A percentile compares a stretch with the other conserved stretches of the same genome.
Conservation (phyloP, 202 grass and related monocot species). For the Setaria italica region DNA sequence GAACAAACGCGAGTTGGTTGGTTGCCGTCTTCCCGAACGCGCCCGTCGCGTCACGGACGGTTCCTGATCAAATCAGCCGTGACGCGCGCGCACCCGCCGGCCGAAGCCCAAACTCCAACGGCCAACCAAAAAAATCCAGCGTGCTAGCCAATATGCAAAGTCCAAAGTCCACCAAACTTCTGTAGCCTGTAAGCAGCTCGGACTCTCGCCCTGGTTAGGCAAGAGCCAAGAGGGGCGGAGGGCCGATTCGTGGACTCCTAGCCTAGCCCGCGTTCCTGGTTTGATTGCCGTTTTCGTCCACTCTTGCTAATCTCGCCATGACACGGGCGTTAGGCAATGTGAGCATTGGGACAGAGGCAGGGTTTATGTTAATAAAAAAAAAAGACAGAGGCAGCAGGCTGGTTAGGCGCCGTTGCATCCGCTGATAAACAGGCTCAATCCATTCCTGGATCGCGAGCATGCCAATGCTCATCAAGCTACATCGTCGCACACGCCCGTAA, state of each 20-base stretch:
- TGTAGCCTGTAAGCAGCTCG: too few relatives aligned
- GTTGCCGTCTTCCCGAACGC: background rate
- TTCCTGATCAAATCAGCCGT: conserved; percentile 20
- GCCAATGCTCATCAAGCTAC: background rate
- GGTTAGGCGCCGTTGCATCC: background rate
- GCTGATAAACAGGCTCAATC: background rate
- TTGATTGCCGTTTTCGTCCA: background rate
- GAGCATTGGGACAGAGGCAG: too few relatives aligned
- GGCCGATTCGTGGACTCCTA: background rate
- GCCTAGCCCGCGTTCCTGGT: too few relatives aligned
- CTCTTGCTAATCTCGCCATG: background rate
- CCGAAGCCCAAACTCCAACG: background rate
- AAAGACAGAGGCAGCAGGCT: too few relatives aligned
- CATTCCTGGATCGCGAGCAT: background rate
- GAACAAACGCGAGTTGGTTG: background rate
- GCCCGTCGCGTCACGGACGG: background rate
- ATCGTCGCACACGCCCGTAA: background rate
- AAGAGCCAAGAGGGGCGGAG: background rate
- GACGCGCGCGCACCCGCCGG: conserved; percentile 7
- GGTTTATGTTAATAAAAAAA: too few relatives aligned
- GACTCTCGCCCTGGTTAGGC: too few relatives aligned
- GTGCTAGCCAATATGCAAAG: background rate
- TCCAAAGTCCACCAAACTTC: too few relatives aligned
- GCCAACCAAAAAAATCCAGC: background rate
- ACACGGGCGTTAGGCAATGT: background rate